phyloP scores from a whole-genome alignment of 345 rosid genomes.

The Brassica cretica region DNA sequence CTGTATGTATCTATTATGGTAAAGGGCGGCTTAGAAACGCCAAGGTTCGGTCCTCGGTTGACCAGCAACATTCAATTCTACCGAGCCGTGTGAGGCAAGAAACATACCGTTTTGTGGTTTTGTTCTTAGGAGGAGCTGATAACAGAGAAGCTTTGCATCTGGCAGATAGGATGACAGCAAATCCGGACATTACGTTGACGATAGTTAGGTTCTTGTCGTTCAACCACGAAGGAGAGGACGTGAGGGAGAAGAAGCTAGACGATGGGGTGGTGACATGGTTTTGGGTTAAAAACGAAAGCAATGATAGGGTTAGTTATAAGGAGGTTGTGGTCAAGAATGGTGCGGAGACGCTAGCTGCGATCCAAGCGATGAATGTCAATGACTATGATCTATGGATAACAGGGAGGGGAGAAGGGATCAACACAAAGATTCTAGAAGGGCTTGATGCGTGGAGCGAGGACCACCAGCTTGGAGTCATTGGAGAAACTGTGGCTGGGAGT shows the following conservation, averaged over 20 bases:
- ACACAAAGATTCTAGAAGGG: conserved; percentile 60
- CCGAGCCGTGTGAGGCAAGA: conserved; percentile 19
- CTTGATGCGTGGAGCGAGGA: conserved; percentile 59
- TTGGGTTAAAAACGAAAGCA: conserved; percentile 67
- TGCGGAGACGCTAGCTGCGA: conserved; percentile 61
- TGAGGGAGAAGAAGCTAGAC: conserved; percentile 68
- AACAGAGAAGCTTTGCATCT: conserved; percentile 65
- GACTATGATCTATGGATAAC: conserved; percentile 68
- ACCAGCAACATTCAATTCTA: conserved; percentile 5
- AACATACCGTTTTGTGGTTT: conserved; percentile 37
- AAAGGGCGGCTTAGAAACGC: conserved; percentile 44
- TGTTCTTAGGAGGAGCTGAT: conserved; percentile 80
- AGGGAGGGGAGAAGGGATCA: conserved; percentile 67
- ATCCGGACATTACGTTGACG: conserved; percentile 47
- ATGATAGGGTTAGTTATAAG: conserved; percentile 54
- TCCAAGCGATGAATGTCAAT: conserved; percentile 51
- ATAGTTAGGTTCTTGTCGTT: conserved; percentile 59
- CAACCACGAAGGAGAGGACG: conserved; percentile 57
- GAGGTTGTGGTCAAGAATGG: conserved; percentile 71
- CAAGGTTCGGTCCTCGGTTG: conserved; percentile 1
- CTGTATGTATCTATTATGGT: conserved; percentile 65
- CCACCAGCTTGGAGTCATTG: conserved; percentile 58
- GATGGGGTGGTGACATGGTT: conserved; percentile 82
- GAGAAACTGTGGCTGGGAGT: conserved; percentile 57
- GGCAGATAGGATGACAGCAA: conserved; percentile 55